Percentiles rank a stretch among this genome's conserved stretches.
These are phyloP conservation scores for Bacidia gigantensis DNA, from an alignment of 495 filamentous ascomycete genomes.

Conservation along the genomic window DNA sequence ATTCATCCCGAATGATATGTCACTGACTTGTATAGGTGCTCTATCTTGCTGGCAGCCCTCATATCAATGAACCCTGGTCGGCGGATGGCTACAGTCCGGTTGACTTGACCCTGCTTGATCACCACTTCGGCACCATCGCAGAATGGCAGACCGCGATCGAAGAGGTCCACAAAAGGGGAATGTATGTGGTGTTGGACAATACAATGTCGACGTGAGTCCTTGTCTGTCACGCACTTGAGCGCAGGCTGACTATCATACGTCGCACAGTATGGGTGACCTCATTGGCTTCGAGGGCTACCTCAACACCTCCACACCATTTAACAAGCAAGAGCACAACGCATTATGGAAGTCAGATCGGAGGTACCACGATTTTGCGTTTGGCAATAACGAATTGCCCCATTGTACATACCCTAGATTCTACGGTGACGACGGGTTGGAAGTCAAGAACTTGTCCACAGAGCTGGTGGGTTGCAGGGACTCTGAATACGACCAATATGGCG, in stretches of 20 bases:
- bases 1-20: background rate
- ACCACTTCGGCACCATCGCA: slow-evolving; percentile 51
- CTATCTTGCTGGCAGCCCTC: slow-evolving; percentile 53
- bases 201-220: slow-evolving; percentile 51
- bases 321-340: slow-evolving; percentile 39
- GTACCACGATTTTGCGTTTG: slow-evolving; percentile 51
- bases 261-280: slow-evolving; percentile 42
- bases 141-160: slow-evolving; percentile 50
- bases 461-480: slow-evolving; percentile 52
- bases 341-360: slow-evolving; percentile 43
- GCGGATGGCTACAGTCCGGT: slow-evolving; percentile 54
- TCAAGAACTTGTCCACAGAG: slow-evolving; percentile 25
- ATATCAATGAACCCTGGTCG: slow-evolving; percentile 62
- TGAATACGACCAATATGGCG: slow-evolving; percentile 60
- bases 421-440: slow-evolving; percentile 44
- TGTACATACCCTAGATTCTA: slow-evolving; percentile 57
- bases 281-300: slow-evolving; percentile 55
- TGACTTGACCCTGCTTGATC: slow-evolving; percentile 57
- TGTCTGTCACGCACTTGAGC: background rate
- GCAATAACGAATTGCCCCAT: slow-evolving; percentile 41
- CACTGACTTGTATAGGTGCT: slow-evolving; percentile 33
- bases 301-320: slow-evolving; percentile 52
- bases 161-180: slow-evolving; percentile 50
- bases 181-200: slow-evolving; percentile 63
- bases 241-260: background rate